Evolutionary conservation across 2,329 filamentous ascomycete genomes (phyloP), one percentile per base, ranked within the genome.

Genomic region (Beauveria sp.): DNA sequence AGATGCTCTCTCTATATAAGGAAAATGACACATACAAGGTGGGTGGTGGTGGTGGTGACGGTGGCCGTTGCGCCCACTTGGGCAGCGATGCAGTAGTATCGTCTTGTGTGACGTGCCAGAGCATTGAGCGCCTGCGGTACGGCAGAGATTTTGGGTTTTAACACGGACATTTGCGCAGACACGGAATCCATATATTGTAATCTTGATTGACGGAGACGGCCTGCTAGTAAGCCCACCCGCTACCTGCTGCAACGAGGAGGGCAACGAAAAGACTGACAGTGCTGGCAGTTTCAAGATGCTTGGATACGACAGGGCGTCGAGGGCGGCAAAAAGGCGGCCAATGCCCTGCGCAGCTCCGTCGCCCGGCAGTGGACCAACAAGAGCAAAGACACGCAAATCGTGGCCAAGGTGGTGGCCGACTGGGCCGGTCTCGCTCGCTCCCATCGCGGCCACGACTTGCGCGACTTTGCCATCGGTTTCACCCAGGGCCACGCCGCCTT

Each of bases 121-220:
- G 12, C 12, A 37, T 37, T 16, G 34, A 37, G 14, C 12, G 24
- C 26, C 24, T 2, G 8, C 12, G 10, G 24, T 3, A n/a, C 3
- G 22, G 28, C 9, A 58, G 30, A 58, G n/a, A 22, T 20, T 43
- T 28, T 41, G 22, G 8, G 5, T 18, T 59, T 53, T 61, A 51
- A 61, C 59, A 50, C 12, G 28, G 4, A 56, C 62, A 51, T 47
- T 53, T 56, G 56, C 63, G 53, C 66, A 84, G 80, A 79, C 76
- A 62, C 76, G 73, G 55, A 86, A 85, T 70, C 77, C 80, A 46
- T 88, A 88, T 69, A 76, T 86, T 67, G 71, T 83, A 64, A 78
- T 86, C 44, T 69, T 87, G 65, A 80, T 88, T 66, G 85, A 88
- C 69, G 85, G 84, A 43, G 81, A 88, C 69, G 82, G 83, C 50